Base-by-base conservation (phyloP, 73 alveolate species). In the Stentor coeruleus region DNA sequence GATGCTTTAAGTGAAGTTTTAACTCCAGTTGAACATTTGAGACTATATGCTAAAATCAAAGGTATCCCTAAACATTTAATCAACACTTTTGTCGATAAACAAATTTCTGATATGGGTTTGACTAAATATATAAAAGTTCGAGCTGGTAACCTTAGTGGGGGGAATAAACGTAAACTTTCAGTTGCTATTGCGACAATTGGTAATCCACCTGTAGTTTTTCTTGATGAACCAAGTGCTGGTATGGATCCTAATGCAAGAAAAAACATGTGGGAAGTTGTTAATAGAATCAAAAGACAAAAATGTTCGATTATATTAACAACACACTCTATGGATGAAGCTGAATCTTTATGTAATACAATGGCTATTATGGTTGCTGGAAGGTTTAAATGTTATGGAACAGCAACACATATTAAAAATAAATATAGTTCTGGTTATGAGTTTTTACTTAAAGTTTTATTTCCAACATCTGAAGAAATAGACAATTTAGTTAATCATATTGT, bases 201-300 rank as follows among this genome's bases (percentile, higher is more conserved):
- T 20, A 97, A 97, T 86, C 99, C 99, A 35, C 99, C 99, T 3
- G 96, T 97, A 38, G 98, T 97, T 35, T 95, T 97, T 89, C 88
- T 97, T 31, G 99, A 97, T 81, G 99, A 97, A 87, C 99, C 99
- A 4, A 88, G 97, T 1, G 96, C 99, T 0, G 99, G 99, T 79
- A 97, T 97, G 97, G 99, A 96, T 77, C 99, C 99, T 15, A 94
- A 93, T 83, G 98, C 99, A 11, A 93, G 98, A 84, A 74, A 98
- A 84, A 94, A 93, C 85, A 97, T 97, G 99, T 97, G 99, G 99
- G 95, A 91, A 38, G 98, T 97, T 38, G 94, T 97, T 74, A 85
- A 91, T 88, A 84, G 88, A 76, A 84, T 90, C 41, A 85, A 88
- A 76, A 84, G 95, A 81, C 88, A 92, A 59, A 88, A 93, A 66